Evolutionary conservation across 495 filamentous ascomycete genomes (phyloP), one percentile per base, ranked within the genome.

Genomic region (Aspergillus affinis): DNA sequence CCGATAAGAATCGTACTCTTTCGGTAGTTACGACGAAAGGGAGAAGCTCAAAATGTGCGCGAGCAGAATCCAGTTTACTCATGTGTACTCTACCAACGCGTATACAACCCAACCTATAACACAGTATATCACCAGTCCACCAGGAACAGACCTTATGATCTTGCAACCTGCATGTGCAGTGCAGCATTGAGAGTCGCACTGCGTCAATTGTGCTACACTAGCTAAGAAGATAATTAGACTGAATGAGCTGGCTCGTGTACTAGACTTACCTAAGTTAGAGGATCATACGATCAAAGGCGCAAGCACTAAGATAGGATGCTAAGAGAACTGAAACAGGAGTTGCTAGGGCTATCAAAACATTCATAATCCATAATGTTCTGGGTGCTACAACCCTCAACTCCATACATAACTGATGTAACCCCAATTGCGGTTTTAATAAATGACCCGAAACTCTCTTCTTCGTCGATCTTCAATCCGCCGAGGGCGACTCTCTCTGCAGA

Each of bases 61-160:
- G 36, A 41, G 13, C 8, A 41, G 4, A 17, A 41, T 15, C 15
- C 36, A 41, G 0, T 17, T 10, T 41, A 15, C 36, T 41, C 4
- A 13, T 41, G 13, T 15, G 13, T 15, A 41, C 9, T 10, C 10
- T 41, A 17, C 3, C 1, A 41, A 41, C 15, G 36, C 29, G 6
- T 32, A 1, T 41, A 15, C 13, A 17, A 15, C 13, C 3, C 10
- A 15, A 41, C 1, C 4, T 2, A 41, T 15, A 2, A 41, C 10
- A 41, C 3, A 41, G 1, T 15, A 41, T 41, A 41, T 15, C 36
- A 15, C 36, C 12, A 41, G 36, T 4, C 9, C 15, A 10, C 59
- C 54, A 62, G 60, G 60, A 58, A 58, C 60, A 45, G 50, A 62
- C 54, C 49, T 50, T 19, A 21, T 48, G 50, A 62, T 58, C 55